Evolutionary conservation across 768 basidiomycete genomes (phyloP).

Genomic region (Gelatoporia subvermispora): DNA sequence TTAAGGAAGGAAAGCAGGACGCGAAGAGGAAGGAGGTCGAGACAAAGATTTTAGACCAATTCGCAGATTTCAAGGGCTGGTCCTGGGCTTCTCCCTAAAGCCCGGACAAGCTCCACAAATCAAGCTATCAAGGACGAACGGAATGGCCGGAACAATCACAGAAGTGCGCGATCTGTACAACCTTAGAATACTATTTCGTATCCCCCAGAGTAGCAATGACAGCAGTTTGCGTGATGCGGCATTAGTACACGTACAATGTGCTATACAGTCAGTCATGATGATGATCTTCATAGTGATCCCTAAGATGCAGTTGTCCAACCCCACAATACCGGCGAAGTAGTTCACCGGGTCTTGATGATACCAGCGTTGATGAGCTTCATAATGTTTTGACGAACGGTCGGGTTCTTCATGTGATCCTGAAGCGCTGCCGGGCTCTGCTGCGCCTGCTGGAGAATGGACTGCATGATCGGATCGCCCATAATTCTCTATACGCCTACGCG

Average conservation of each 20-base stretch:
- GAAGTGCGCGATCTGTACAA: too few relatives aligned
- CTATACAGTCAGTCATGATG: neutral
- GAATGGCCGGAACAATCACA: too few relatives aligned
- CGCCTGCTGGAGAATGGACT: conserved; percentile 91
- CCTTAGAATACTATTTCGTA: too few relatives aligned
- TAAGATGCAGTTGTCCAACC: neutral
- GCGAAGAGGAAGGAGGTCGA: conserved; percentile 40
- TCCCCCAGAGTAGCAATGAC: too few relatives aligned
- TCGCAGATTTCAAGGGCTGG: conserved; percentile 31
- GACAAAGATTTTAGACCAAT: conserved; percentile 36
- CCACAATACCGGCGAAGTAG: neutral
- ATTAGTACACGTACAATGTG: conserved; percentile 7
- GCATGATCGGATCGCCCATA: conserved; percentile 90
- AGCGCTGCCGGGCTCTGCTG: conserved; percentile 85
- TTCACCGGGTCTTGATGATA: conserved; percentile 82
- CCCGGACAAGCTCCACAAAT: neutral
- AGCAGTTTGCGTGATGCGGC: neutral
- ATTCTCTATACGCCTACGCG: conserved; percentile 45
- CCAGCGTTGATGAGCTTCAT: conserved; percentile 89
- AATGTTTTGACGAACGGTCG: conserved; percentile 73
- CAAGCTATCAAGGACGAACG: too few relatives aligned
- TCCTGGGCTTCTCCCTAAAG: conserved; percentile 65
- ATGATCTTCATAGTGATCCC: neutral
- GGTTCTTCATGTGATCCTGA: conserved; percentile 96
- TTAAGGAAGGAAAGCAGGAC: conserved; percentile 35